Conservation (phyloP, 1,284 basidiomycete species). For the Tylopilus orsonianus region DNA sequence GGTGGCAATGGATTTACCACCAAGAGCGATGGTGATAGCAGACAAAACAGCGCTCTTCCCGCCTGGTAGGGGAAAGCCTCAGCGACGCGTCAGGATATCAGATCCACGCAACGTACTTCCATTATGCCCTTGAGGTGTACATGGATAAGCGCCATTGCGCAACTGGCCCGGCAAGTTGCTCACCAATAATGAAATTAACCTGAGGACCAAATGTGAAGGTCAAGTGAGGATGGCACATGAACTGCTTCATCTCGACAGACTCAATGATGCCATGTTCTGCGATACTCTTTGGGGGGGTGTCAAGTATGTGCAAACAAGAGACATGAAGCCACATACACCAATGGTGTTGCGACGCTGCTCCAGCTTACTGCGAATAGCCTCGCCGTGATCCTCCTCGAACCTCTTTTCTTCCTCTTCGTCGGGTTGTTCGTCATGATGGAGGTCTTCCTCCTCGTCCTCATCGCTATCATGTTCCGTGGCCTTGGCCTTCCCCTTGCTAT, state of each 20-base stretch:
- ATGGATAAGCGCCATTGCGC: conserved; percentile 3
- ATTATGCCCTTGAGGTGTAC: conserved; percentile 59
- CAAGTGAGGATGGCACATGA: conserved; percentile 94
- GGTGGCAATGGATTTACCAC: conserved; percentile 88
- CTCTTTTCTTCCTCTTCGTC: conserved; percentile 53
- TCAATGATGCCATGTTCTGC: conserved; percentile 89
- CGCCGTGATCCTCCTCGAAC: conserved; percentile 61
- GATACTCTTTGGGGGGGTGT: conserved; percentile 49
- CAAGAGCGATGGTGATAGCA: conserved; percentile 90
- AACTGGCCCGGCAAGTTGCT: neutral
- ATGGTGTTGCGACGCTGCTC: conserved; percentile 51
- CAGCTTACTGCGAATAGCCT: conserved; percentile 53
- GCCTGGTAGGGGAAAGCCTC: conserved; percentile 44
- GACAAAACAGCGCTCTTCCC: conserved; percentile 97
- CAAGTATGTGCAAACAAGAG: neutral
- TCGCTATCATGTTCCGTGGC: conserved; percentile 33
- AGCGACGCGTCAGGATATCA: neutral
- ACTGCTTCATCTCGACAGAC: conserved; percentile 84
- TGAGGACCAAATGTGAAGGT: conserved; percentile 83
- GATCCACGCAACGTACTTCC: conserved; percentile 55
- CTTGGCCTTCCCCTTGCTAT: conserved; percentile 24
- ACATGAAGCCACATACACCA: conserved; percentile 47
- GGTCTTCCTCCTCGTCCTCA: conserved; percentile 31
- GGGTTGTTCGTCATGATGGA: conserved; percentile 32
- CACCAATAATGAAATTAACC: conserved; percentile 97